Conservation (phyloP, 192 early-diverging fungal genomes). For the Thamnidium elegans region DNA sequence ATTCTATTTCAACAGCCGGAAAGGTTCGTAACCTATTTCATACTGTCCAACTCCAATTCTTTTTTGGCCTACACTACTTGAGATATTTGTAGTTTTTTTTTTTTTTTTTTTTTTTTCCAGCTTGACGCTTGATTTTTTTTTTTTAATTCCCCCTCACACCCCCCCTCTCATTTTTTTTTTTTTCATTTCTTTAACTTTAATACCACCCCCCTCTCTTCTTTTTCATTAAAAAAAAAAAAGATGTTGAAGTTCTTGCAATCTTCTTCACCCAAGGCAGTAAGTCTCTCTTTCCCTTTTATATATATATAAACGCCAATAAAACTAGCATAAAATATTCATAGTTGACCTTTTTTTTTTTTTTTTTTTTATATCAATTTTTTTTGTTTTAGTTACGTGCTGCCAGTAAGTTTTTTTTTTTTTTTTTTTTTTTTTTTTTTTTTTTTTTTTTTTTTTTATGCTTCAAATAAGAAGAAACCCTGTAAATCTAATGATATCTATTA, state of each 20-base stretch:
- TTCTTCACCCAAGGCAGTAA: constrained; percentile 20
- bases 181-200: background rate
- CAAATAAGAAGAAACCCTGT: background rate
- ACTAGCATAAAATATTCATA: background rate
- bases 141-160: background rate
- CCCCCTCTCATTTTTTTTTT: background rate
- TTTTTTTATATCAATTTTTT: background rate
- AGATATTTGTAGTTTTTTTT: too few species aligned
- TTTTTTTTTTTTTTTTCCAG: too few species aligned
- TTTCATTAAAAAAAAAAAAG: background rate
- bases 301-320: background rate
- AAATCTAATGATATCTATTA: background rate
- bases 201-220: constrained; percentile 7
- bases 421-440: too few species aligned
- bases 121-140: too few species aligned
- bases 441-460: too few species aligned
- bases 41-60: too few species aligned
- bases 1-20: background rate
- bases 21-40: too few species aligned
- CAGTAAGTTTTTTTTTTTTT: too few species aligned
- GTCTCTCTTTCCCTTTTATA: background rate
- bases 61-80: too few species aligned
- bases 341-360: background rate
- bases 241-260: constrained; percentile 28
- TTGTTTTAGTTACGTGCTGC: constrained; percentile 22